Base-by-base conservation (phyloP, 2,329 filamentous ascomycete genomes). In the Microcyclospora pomicola region DNA sequence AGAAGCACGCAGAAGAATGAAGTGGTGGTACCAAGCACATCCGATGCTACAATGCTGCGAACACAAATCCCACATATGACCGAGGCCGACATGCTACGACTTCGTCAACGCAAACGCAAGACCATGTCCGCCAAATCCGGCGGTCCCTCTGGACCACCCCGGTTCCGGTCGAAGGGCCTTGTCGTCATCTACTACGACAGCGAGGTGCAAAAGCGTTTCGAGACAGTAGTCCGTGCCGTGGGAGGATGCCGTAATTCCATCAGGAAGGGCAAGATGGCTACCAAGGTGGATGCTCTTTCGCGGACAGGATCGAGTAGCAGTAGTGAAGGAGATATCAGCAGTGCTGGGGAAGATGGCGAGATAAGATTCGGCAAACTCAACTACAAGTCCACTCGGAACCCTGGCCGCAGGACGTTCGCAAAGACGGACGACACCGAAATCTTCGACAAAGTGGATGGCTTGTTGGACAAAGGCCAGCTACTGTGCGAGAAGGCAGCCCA, bases 161-260 rank as follows among this genome's bases (percentile, higher is more conserved):
- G 75, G 44, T 81, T 80, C 55, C 76, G 82, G 38, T 77, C 76
- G 3, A 74, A 80, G 47, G 78, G 71, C 40, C 81, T 84, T 69
- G 79, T 88, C 34, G 78, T 91, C 31, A 82, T 95, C n/a, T 87
- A 85, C 60, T 95, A 95, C 56, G 87, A 95, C 55, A 83, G 81
- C 48, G 79, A 84, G 44, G 79, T 92, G 3, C 86, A 95, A 55
- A 75, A 75, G 36, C 76, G 80, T 30, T 85, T 95, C 47, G 86
- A 93, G 50, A 71, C 80, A 39, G 64, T 94, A 35, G 86, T 94
- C 40, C 79, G 84, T 44, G 80, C 82, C 39, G 77, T 95, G 28
- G 84, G 82, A 5, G 74, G 75, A 1, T 82, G 81, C 35, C 71
- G 87, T 40, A 93, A 93, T 59, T 68, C 83, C 47, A 78, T 95